These are phyloP conservation scores for Syncephalastrum sp. DNA, from an alignment of 371 early-diverging fungal genomes.

Conservation along the genomic window DNA sequence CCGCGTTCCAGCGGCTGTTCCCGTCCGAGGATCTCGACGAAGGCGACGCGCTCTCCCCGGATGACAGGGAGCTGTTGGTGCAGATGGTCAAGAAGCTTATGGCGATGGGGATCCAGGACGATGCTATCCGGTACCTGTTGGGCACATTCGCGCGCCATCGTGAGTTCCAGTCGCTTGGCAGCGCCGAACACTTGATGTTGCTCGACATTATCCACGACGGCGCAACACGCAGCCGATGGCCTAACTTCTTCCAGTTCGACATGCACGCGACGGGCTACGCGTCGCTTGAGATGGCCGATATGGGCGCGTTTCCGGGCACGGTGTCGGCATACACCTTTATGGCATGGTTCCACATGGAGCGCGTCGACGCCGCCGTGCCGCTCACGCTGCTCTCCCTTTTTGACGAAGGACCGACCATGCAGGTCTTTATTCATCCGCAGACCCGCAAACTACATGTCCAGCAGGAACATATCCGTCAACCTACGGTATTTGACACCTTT, in stretches of 20 bases:
- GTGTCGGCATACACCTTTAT: slow-evolving; percentile 63
- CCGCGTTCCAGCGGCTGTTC: slow-evolving; percentile 50
- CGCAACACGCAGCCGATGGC: slow-evolving; percentile 61
- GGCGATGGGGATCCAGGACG: slow-evolving; percentile 61
- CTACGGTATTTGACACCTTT: slow-evolving; percentile 46
- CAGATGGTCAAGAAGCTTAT: slow-evolving; percentile 58
- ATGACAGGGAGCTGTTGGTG: slow-evolving; percentile 43
- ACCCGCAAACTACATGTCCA: slow-evolving; percentile 51
- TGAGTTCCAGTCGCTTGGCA: slow-evolving; percentile 14
- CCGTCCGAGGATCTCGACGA: slow-evolving; percentile 19
- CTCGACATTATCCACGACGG: slow-evolving; percentile 64
- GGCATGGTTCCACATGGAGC: slow-evolving; percentile 69
- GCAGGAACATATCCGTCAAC: slow-evolving; percentile 46
- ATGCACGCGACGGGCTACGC: slow-evolving; percentile 30
- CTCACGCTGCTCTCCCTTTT: slow-evolving; percentile 53
- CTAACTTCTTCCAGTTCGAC: slow-evolving; percentile 71
- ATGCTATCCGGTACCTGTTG: slow-evolving; percentile 62
- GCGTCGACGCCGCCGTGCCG: slow-evolving; percentile 46
- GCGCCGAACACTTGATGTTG: slow-evolving; percentile 13
- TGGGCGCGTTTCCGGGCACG: slow-evolving; percentile 51
- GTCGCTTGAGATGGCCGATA: slow-evolving; percentile 41
- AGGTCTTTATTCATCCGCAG: slow-evolving; percentile 45
- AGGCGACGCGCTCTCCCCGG: slow-evolving; percentile 11
- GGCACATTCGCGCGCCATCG: slow-evolving; percentile 29
- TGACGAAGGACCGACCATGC: slow-evolving; percentile 48